Conservation (phyloP, 495 filamentous ascomycete species). For the Evansstolkia leycettana region DNA sequence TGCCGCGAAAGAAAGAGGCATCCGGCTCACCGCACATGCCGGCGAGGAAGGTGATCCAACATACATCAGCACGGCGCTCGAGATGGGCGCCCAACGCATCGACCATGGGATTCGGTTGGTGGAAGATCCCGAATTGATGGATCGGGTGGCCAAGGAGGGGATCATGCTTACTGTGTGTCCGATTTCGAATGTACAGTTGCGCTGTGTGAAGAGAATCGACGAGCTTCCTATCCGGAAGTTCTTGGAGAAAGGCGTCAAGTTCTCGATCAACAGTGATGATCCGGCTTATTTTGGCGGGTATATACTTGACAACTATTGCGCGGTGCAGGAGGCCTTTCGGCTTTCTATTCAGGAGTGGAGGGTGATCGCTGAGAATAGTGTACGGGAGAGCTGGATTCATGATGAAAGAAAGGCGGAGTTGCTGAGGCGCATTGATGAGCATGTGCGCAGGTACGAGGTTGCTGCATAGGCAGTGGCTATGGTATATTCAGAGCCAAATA, state of each 20-base stretch:
- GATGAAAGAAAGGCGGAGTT: conserved; percentile 30
- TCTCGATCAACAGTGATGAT: conserved; percentile 66
- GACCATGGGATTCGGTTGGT: conserved; percentile 61
- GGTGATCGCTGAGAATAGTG: conserved; percentile 44
- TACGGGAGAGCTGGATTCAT: conserved; percentile 49
- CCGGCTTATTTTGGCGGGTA: conserved; percentile 75
- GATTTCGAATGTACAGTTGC: conserved; percentile 56
- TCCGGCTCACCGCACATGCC: conserved; percentile 56
- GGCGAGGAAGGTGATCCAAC: conserved; percentile 62
- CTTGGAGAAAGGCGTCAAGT: conserved; percentile 51
- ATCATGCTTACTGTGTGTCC: conserved; percentile 60
- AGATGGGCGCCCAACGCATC: conserved; percentile 48
- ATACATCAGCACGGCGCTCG: conserved; percentile 54
- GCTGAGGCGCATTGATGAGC: conserved; percentile 22
- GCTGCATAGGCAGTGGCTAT: too few relatives aligned
- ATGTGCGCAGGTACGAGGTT: conserved; percentile 17
- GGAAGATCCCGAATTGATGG: conserved; percentile 47
- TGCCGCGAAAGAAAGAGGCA: conserved; percentile 33
- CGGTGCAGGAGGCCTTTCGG: conserved; percentile 58
- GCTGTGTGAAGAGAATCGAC: conserved; percentile 40
- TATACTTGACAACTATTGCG: conserved; percentile 64
- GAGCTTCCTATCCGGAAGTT: conserved; percentile 54
- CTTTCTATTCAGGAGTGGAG: conserved; percentile 52
- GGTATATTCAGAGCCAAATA: too few relatives aligned
- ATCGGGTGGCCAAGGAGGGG: conserved; percentile 39